Base-by-base conservation (phyloP, 202 grass and related monocot species). In the Elaeis oleifera region DNA sequence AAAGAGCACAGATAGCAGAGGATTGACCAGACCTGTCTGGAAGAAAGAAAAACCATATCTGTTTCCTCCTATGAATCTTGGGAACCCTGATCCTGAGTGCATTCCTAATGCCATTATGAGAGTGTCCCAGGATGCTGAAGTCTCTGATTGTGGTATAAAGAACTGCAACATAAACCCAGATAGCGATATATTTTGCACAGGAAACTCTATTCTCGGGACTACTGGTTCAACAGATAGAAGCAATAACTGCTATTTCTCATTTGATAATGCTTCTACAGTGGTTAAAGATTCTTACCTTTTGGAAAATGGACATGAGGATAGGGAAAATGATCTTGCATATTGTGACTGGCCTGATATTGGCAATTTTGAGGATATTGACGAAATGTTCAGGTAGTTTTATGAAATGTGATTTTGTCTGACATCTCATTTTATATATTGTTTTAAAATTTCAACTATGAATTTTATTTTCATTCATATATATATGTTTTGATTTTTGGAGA, bases 311-410 rank as follows among this genome's bases (percentile, higher is more conserved):
- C 59, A 55, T 4, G 67, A 7, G 57, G 60, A 61, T 52, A 70
- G 27, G 26, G 72, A 53, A 13, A 36, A 61, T 36, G 64, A 74
- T 49, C 1, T 39, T 54, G 49, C 76, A 22, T 59, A 49, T 68
- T 50, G 16, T n/a, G 68, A 83, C 50, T 83, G 67, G 68, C 73
- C 71, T 62, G 76, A 83, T 15, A 72, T 83, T 5, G 54, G 0
- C 0, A 5, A 28, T 64, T 61, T 83, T 8, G 50, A 76, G 23
- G 71, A 83, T 60, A 19, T 87, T 18, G 54, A 66, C 8, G 16
- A 48, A 58, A 64, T 48, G 23, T 57, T 53, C 19, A 73, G 84
- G 84, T 87, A 75, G 53, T 21, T n/a, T 66, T 29, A 80, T 61
- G 59, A 39, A 7, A 21, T 39, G n/a, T 49, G 18, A 27, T 64